Conservation (phyloP, 2,329 filamentous ascomycete species). For the Fonsecaea multimorphosa region DNA sequence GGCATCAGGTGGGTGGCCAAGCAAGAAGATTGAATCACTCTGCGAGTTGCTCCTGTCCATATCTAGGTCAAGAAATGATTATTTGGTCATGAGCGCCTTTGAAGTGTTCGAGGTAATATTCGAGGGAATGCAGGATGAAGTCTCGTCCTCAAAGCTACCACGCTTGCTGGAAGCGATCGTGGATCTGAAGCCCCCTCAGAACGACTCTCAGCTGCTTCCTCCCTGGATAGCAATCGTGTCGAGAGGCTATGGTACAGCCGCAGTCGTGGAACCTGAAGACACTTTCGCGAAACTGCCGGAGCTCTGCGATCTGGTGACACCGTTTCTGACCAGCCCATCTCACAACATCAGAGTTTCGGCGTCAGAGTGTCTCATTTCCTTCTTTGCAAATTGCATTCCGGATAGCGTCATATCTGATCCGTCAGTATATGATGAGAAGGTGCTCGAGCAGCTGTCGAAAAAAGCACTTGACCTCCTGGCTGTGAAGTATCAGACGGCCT, state of each 20-base stretch:
- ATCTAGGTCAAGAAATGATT: constrained; percentile 88
- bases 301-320: constrained; percentile 78
- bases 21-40: constrained; percentile 88
- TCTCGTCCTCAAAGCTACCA: constrained; percentile 87
- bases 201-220: constrained; percentile 91
- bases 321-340: constrained; percentile 83
- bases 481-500: constrained; percentile 91
- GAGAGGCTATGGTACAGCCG: constrained; percentile 89
- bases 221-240: constrained; percentile 97
- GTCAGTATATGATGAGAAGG: constrained; percentile 90
- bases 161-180: constrained; percentile 88
- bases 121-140: constrained; percentile 83
- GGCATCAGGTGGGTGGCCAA: constrained; percentile 92
- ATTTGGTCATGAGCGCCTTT: constrained; percentile 93
- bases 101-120: constrained; percentile 99
- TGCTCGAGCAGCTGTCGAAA: constrained; percentile 77
- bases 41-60: constrained; percentile 90
- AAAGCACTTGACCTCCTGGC: constrained; percentile 76
- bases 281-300: constrained; percentile 90
- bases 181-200: constrained; percentile 87
- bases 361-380: constrained; percentile 92
- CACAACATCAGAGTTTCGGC: constrained; percentile 94
- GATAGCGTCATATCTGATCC: constrained; percentile 82
- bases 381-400: constrained; percentile 88
- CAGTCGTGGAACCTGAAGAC: constrained; percentile 85